Conservation (phyloP, 2,329 filamentous ascomycete genomes). For the Penicillium freii region DNA sequence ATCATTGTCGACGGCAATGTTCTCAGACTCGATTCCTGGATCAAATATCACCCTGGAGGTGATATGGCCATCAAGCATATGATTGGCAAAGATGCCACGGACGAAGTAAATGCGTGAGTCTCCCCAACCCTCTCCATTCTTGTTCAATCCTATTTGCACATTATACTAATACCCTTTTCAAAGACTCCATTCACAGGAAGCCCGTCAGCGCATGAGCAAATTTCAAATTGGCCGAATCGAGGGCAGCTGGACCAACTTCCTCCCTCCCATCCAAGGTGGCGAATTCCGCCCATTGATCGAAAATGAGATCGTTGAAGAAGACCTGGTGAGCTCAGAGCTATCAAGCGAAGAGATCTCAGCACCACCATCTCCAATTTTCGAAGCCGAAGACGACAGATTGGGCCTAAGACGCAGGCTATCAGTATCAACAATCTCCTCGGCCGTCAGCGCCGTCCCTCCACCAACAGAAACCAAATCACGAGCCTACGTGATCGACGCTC, state of each 20-base stretch:
- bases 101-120: conserved; percentile 81
- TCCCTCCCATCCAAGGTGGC: conserved; percentile 86
- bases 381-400: conserved; percentile 43
- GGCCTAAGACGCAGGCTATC: conserved; percentile 36
- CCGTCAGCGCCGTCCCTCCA: conserved; percentile 18
- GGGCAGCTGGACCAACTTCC: conserved; percentile 77
- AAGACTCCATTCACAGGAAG: conserved; percentile 75
- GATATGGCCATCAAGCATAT: conserved; percentile 85
- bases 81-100: conserved; percentile 87
- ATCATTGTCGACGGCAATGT: conserved; percentile 78
- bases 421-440: conserved; percentile 24
- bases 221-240: conserved; percentile 80
- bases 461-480: conserved; percentile 31
- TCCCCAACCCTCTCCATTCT: background rate
- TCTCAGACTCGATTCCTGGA: conserved; percentile 81
- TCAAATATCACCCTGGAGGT: conserved; percentile 86
- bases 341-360: conserved; percentile 55
- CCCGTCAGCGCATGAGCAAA: conserved; percentile 68
- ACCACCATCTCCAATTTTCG: conserved; percentile 56
- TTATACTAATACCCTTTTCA: conserved; percentile 38
- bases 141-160: background rate
- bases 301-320: conserved; percentile 37
- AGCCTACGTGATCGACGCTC: conserved; percentile 65
- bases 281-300: conserved; percentile 58
- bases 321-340: conserved; percentile 22